phyloP scores from a whole-genome alignment of 2,329 filamentous ascomycete genomes.

The Penicillium brevicompactum region DNA sequence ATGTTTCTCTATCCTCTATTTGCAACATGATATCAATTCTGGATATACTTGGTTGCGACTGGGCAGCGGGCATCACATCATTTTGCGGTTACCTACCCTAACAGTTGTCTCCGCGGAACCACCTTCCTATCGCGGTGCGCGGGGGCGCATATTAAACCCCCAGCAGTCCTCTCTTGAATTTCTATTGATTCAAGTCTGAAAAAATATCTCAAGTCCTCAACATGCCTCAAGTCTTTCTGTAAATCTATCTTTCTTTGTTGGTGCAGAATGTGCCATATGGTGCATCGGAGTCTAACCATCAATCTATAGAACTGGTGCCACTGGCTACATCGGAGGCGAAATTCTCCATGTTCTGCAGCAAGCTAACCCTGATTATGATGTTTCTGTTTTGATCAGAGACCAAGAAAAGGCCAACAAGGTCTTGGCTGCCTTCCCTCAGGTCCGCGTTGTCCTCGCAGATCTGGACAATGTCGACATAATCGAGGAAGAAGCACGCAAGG shows the following conservation, averaged over 20 bases:
- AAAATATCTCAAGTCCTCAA: background rate
- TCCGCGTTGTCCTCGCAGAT: slow-evolving; percentile 41
- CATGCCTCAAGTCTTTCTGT: slow-evolving; percentile 7
- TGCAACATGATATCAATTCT: too few species aligned
- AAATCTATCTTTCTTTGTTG: background rate
- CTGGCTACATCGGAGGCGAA: slow-evolving; percentile 50
- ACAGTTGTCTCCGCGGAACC: slow-evolving; percentile 2
- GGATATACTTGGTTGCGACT: too few species aligned
- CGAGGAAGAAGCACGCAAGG: slow-evolving; percentile 5
- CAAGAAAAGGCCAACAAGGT: slow-evolving; percentile 29
- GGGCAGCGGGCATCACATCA: background rate
- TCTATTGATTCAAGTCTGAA: background rate
- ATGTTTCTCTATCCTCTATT: too few species aligned
- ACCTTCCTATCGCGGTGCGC: slow-evolving; percentile 2
- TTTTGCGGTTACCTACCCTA: background rate
- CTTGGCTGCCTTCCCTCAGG: slow-evolving; percentile 32
- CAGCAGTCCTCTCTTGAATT: background rate
- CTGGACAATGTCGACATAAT: slow-evolving; percentile 35
- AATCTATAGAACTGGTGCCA: slow-evolving; percentile 4
- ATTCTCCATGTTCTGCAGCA: slow-evolving; percentile 44
- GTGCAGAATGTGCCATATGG: background rate
- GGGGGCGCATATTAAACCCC: slow-evolving; percentile 3
- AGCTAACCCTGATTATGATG: slow-evolving; percentile 44
- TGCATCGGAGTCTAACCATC: background rate
- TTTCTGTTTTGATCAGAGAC: slow-evolving; percentile 37